A percentile compares a stretch with the other conserved stretches of the same genome.
These are phyloP conservation scores for Fusarium chaquense DNA, from an alignment of 2,329 filamentous ascomycete genomes.

Conservation along the genomic window DNA sequence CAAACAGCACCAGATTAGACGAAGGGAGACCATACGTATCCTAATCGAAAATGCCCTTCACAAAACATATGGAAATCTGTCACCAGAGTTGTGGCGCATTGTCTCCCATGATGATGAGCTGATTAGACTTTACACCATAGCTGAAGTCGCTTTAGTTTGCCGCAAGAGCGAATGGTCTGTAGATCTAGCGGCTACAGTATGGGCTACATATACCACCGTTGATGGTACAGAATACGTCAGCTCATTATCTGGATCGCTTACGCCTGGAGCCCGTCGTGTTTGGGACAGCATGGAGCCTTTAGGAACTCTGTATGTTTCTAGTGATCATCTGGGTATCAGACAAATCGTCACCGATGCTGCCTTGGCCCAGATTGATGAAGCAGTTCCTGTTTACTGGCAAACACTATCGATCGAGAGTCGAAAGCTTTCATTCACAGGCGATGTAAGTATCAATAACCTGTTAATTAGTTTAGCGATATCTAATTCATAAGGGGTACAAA, in stretches of 20 bases:
- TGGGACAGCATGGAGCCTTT: not conserved
- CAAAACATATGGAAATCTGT: not conserved
- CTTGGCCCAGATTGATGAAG: rapidly evolving
- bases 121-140: conserved; percentile 5
- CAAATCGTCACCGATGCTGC: not conserved
- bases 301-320: conserved; percentile 5
- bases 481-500: conserved; percentile 12
- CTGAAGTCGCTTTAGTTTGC: not conserved
- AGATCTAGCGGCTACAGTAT: not conserved
- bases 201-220: conserved; percentile 1
- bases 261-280: rapidly evolving
- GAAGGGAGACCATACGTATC: not conserved
- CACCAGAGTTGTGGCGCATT: conserved; percentile 16
- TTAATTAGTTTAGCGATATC: too few relatives aligned
- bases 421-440: not conserved
- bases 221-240: conserved; percentile 21
- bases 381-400: conserved; percentile 11
- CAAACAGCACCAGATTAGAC: not conserved
- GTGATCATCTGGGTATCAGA: conserved; percentile 29
- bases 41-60: not conserved
- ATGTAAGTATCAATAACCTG: conserved; percentile 1
- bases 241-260: not conserved
- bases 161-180: not conserved
- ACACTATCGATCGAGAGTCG: not conserved
- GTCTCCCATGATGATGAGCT: conserved; percentile 9